Evolutionary conservation across 2,329 filamentous ascomycete species (phyloP).

Genomic region (Colletotrichum sp.): DNA sequence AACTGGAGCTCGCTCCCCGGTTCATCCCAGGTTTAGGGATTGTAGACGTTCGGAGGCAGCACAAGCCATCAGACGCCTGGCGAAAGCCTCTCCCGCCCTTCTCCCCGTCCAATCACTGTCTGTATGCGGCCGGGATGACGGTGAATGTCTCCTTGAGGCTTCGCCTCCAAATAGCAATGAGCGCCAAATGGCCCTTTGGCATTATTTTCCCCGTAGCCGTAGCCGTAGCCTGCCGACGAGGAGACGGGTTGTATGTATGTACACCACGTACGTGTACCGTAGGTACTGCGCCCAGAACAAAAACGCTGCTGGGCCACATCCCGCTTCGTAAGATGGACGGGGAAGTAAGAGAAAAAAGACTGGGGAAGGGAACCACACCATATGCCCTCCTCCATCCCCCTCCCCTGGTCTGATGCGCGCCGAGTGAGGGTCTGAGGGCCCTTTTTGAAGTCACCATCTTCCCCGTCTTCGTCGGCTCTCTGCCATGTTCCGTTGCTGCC

Average conservation of each 20-base stretch:
- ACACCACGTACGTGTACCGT: background rate
- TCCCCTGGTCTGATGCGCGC: background rate
- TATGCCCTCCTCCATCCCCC: background rate
- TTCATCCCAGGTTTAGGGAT: background rate
- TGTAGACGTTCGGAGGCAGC: background rate
- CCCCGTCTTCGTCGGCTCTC: background rate
- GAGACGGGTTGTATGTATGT: background rate
- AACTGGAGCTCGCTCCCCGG: background rate
- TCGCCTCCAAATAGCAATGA: background rate
- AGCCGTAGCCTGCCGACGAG: background rate
- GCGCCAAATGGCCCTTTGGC: background rate
- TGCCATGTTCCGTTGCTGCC: background rate
- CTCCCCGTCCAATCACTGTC: background rate
- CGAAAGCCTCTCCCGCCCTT: background rate
- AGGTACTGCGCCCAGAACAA: background rate
- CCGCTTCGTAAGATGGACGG: background rate
- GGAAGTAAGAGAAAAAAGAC: background rate
- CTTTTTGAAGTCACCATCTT: background rate
- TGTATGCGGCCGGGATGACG: background rate
- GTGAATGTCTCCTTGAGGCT: background rate
- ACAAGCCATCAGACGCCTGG: background rate
- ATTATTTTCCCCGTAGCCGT: background rate
- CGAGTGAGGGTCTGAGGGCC: constrained; percentile 1
- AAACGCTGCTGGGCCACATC: constrained; percentile 4
- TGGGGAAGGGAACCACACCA: background rate